Conservation (phyloP, 2,329 filamentous ascomycete genomes). For the Aspergillus hiratsukae region DNA sequence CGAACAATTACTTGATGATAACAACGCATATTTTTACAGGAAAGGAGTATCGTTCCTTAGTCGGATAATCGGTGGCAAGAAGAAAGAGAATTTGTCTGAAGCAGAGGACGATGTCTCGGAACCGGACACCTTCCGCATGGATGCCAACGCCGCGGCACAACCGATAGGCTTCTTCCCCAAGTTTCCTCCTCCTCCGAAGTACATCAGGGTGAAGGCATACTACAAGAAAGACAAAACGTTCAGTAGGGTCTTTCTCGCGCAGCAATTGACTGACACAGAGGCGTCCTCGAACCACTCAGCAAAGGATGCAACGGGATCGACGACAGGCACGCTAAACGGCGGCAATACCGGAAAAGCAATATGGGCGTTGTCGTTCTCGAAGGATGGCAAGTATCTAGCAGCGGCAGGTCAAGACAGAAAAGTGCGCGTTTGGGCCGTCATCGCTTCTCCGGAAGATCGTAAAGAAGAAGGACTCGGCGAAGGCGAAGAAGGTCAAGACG, state of each 20-base stretch:
- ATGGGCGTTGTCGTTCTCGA: slow-evolving; percentile 91
- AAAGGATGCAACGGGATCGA: slow-evolving; percentile 26
- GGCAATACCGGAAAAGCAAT: slow-evolving; percentile 59
- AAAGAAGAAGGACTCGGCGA: slow-evolving; percentile 63
- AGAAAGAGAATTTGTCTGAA: slow-evolving; percentile 56
- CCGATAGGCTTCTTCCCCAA: slow-evolving; percentile 78
- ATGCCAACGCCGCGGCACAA: slow-evolving; percentile 74
- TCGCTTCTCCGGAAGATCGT: slow-evolving; percentile 77
- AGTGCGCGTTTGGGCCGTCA: slow-evolving; percentile 83
- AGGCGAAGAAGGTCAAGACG: slow-evolving; percentile 52
- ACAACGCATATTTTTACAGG: slow-evolving; percentile 42
- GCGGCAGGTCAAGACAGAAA: slow-evolving; percentile 86
- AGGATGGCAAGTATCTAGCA: slow-evolving; percentile 84
- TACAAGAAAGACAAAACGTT: slow-evolving; percentile 81
- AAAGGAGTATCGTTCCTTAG: slow-evolving; percentile 90
- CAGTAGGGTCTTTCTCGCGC: slow-evolving; percentile 82
- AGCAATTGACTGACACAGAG: slow-evolving; percentile 71
- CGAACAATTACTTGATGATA: background rate
- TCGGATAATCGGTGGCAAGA: slow-evolving; percentile 73
- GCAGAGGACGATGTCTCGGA: slow-evolving; percentile 62
- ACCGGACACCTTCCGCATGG: slow-evolving; percentile 64
- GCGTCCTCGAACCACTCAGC: slow-evolving; percentile 24
- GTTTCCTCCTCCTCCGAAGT: slow-evolving; percentile 83
- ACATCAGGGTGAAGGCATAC: slow-evolving; percentile 78
- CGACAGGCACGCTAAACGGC: slow-evolving; percentile 16